phyloP scores from a whole-genome alignment of 75 land plant genomes.

The Selaginella moellendorffii region DNA sequence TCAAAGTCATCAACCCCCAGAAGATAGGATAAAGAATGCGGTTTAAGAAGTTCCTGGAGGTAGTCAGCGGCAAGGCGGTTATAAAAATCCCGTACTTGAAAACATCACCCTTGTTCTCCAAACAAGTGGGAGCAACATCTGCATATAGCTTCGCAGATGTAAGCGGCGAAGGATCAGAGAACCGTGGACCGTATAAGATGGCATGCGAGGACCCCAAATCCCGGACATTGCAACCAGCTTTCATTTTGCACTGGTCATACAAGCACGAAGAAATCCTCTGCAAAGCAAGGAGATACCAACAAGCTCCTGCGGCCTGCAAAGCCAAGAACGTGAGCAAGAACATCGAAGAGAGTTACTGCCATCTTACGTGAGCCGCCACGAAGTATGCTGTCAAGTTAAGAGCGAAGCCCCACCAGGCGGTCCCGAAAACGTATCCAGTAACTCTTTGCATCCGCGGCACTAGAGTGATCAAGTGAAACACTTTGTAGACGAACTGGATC shows the following conservation, averaged over 20 bases:
- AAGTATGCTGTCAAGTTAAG: slow-evolving; percentile 3
- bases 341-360: neutral
- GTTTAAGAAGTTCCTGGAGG: neutral
- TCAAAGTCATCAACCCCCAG: slow-evolving; percentile 5
- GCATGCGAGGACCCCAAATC: neutral
- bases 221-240: neutral
- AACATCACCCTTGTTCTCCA: neutral
- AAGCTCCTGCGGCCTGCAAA: slow-evolving; percentile 1
- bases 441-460: slow-evolving; percentile 1
- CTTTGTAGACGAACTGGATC: slow-evolving; percentile 2
- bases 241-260: neutral
- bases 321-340: neutral
- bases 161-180: neutral
- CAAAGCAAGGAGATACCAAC: slow-evolving; percentile 8
- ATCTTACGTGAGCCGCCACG: neutral
- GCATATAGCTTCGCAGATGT: neutral
- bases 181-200: neutral
- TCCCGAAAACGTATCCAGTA: slow-evolving; percentile 5
- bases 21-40: slow-evolving; percentile 2
- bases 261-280: neutral
- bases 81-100: neutral
- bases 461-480: slow-evolving; percentile 2
- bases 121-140: neutral
- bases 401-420: slow-evolving; percentile 7
- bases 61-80: neutral